Evolutionary conservation across 2,329 filamentous ascomycete genomes (phyloP).

Genomic region (Colletotrichum musae): DNA sequence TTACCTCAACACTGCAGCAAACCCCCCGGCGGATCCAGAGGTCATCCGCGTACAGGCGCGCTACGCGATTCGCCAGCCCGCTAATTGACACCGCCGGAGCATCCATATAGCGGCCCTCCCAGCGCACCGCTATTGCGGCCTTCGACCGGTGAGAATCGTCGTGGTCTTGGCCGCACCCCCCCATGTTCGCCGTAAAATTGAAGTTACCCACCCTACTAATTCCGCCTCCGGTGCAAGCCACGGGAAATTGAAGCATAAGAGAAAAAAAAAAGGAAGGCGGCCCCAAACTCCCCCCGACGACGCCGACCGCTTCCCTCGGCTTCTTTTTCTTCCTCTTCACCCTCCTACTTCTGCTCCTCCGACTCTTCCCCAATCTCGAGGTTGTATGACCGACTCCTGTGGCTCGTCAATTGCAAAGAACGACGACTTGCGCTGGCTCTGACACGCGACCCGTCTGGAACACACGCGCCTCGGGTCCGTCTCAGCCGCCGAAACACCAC

Average conservation of each 20-base stretch:
- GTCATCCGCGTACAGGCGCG: slow-evolving; percentile 17
- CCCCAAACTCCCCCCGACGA: slow-evolving; percentile 22
- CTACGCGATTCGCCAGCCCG: slow-evolving; percentile 14
- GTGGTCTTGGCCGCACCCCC: slow-evolving; percentile 2
- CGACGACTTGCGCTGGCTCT: not conserved
- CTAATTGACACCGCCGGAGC: slow-evolving; percentile 3
- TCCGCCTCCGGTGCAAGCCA: slow-evolving; percentile 35
- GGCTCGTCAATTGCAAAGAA: slow-evolving; percentile 13
- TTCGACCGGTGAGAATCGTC: not conserved
- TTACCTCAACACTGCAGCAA: not conserved
- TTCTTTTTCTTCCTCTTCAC: slow-evolving; percentile 2
- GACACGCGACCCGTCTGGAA: not conserved
- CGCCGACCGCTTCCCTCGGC: slow-evolving; percentile 24
- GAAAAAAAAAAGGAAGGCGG: slow-evolving; percentile 22
- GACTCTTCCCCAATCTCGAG: not conserved
- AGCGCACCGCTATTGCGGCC: not conserved
- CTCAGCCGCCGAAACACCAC: not conserved
- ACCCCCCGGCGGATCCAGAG: not conserved
- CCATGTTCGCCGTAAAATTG: slow-evolving; percentile 24
- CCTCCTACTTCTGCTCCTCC: not conserved
- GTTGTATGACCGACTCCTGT: slow-evolving; percentile 15
- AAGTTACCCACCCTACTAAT: slow-evolving; percentile 34
- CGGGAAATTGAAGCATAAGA: slow-evolving; percentile 25
- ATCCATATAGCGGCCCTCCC: not conserved
- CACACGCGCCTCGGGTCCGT: slow-evolving; percentile 5